Evolutionary conservation across 164 flowering plant species (phyloP), one percentile per base, ranked within the genome.

Genomic region (Santalum album): DNA sequence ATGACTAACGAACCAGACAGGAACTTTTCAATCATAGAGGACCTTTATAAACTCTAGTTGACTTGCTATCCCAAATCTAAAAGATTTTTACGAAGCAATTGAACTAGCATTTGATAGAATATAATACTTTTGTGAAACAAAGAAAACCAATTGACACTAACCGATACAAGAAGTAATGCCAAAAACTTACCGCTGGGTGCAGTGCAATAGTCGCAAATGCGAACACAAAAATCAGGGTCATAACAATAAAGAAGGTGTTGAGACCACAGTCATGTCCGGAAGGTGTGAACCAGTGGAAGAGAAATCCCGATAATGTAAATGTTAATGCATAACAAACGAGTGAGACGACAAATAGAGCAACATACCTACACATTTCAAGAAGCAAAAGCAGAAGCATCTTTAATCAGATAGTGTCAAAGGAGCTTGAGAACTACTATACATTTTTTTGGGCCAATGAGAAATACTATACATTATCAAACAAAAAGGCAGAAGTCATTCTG

Each of bases 241-340:
- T 69, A 53, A 81, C 83, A 23, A 92, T 81, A 55, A 92, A 89
- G 70, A 85, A 89, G 55, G 90, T 89, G 68, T 92, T 92, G 58
- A 92, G 81, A 45, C 95, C 94, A 78, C 98, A 92, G 54, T 92
- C 99, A 43, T 83, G 83, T 57, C 96, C 99, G 55, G 96, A 83
- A 53, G 96, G 94, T 24, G 87, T 73, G 65, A 92, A 92, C 67
- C 78, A 86, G 57, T 87, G 88, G 74, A 92, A 92, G 52, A 89
- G 91, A 67, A 92, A 75, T 53, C 90, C 96, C 17, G 94, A 78
- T 68, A 89, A 92, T 60, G 64, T 72, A 67, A 86, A 75, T 46
- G 96, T 74, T 23, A 71, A 77, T 61, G 83, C 57, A 56, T 89
- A 92, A 63, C 96, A 92, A 22, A 75, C 81, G 50, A 89, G 79